phyloP scores from a whole-genome alignment of 371 early-diverging fungal species.

The Chytridium lagenaria region DNA sequence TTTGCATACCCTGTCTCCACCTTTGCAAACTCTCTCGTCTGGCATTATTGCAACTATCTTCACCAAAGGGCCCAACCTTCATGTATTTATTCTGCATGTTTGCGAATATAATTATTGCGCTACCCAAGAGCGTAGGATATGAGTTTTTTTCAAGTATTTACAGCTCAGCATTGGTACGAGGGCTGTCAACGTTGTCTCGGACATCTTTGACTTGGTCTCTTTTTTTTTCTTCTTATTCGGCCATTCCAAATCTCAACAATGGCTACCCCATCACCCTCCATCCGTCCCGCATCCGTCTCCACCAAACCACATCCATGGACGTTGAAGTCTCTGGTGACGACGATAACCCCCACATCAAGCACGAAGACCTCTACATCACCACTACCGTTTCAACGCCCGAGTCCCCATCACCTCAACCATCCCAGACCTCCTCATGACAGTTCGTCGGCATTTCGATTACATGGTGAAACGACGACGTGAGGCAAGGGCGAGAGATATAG shows the following conservation, averaged over 20 bases:
- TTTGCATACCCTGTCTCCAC: too few species aligned
- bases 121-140: too few species aligned
- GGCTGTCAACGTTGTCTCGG: too few species aligned
- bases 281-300: constrained; percentile 11
- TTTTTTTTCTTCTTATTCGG: constrained; percentile 5
- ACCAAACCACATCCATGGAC: constrained; percentile 3
- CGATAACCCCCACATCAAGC: not conserved
- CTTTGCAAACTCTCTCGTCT: too few species aligned
- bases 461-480: not conserved
- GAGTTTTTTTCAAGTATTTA: too few species aligned
- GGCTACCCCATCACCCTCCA: not conserved
- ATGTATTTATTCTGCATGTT: too few species aligned
- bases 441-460: not conserved
- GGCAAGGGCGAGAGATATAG: not conserved
- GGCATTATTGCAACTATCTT: too few species aligned
- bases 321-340: not conserved
- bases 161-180: too few species aligned
- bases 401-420: not conserved
- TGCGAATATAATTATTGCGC: too few species aligned
- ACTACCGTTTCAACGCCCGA: not conserved
- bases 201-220: not conserved
- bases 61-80: too few species aligned
- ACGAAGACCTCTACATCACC: not conserved
- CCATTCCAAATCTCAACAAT: not conserved
- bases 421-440: not conserved